Percentiles rank a stretch among this genome's conserved stretches.
phyloP scores from a whole-genome alignment of 331 rosid species.

The Stylosanthes scabra region DNA sequence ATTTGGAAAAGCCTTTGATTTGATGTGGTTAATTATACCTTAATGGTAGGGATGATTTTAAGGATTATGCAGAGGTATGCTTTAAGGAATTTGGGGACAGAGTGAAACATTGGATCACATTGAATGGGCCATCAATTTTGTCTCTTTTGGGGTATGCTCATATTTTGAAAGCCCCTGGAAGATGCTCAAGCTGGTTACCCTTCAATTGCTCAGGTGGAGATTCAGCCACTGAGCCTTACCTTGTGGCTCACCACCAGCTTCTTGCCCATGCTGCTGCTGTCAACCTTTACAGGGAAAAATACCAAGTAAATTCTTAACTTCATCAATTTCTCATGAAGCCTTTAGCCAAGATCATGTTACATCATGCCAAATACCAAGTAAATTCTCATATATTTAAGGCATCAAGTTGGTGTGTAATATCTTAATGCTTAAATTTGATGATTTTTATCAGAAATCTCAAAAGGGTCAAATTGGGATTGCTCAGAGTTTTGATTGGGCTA shows the following conservation, averaged over 20 bases:
- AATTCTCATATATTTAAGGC: not conserved
- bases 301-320: slow-evolving; percentile 35
- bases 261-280: slow-evolving; percentile 50
- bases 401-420: not conserved
- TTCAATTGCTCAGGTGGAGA: slow-evolving; percentile 41
- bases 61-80: slow-evolving; percentile 49
- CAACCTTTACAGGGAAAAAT: slow-evolving; percentile 40
- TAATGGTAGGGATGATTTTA: slow-evolving; percentile 37
- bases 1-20: not conserved
- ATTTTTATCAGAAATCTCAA: slow-evolving; percentile 15
- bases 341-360: not conserved
- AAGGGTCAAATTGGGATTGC: slow-evolving; percentile 33
- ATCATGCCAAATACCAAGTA: no score
- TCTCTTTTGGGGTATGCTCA: slow-evolving; percentile 9
- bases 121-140: slow-evolving; percentile 43
- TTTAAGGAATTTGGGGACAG: slow-evolving; percentile 54
- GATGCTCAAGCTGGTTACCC: slow-evolving; percentile 37
- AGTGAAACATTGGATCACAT: slow-evolving; percentile 50
- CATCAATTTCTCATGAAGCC: not conserved
- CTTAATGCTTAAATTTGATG: not conserved
- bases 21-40: not conserved
- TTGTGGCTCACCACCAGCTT: slow-evolving; percentile 43
- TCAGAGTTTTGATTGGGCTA: not conserved
- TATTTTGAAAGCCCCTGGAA: slow-evolving; percentile 35
- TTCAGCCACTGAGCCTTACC: slow-evolving; percentile 46